These are phyloP conservation scores for Hericium rajendrae DNA, from an alignment of 768 basidiomycete species.

Conservation along the genomic window DNA sequence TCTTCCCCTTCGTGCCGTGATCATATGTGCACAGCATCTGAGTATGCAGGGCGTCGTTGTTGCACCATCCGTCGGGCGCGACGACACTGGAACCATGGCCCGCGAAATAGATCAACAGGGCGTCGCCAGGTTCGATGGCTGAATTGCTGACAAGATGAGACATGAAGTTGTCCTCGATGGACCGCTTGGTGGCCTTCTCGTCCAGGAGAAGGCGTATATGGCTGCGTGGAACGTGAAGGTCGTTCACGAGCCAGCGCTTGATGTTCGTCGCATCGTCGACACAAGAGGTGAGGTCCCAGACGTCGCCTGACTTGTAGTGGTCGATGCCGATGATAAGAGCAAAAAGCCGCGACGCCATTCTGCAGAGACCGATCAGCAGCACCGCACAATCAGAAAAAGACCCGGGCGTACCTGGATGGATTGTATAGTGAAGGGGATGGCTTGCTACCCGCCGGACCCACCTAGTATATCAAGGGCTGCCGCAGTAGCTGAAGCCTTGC, in stretches of 20 bases:
- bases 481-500: not conserved
- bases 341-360: constrained; percentile 42
- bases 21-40: constrained; percentile 62
- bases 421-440: not conserved
- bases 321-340: constrained; percentile 64
- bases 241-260: constrained; percentile 45
- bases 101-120: constrained; percentile 61
- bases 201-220: constrained; percentile 51
- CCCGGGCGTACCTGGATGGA: not conserved
- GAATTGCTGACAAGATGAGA: constrained; percentile 55
- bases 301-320: constrained; percentile 46
- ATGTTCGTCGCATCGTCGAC: constrained; percentile 54
- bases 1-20: constrained; percentile 39
- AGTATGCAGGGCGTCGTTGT: constrained; percentile 31
- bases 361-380: not conserved
- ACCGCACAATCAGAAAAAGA: not conserved
- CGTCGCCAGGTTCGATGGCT: constrained; percentile 48
- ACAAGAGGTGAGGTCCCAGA: constrained; percentile 61
- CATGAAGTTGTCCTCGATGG: constrained; percentile 53
- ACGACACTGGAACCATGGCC: constrained; percentile 57
- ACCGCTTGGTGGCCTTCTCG: constrained; percentile 47
- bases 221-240: constrained; percentile 46
- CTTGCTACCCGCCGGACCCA: not conserved
- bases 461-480: not conserved
- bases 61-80: constrained; percentile 55